These are phyloP conservation scores for Podospora pseudopauciseta DNA, from an alignment of 495 filamentous ascomycete genomes.

Conservation along the genomic window DNA sequence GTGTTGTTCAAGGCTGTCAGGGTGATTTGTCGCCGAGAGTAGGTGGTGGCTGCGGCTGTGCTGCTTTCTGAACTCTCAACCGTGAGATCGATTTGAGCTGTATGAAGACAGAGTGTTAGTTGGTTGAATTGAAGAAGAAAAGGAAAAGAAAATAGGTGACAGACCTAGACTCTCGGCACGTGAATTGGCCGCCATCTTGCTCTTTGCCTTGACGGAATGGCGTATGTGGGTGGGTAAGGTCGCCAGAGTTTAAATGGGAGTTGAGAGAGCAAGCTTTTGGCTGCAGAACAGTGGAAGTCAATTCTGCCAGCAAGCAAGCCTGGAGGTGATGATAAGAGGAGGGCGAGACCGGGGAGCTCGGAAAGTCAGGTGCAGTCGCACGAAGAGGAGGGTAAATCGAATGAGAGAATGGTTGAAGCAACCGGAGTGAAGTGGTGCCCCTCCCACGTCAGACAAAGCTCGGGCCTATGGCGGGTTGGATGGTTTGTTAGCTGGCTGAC, in stretches of 20 bases:
- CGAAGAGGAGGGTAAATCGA: slow-evolving; percentile 1
- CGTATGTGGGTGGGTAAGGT: not conserved
- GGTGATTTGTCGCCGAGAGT: slow-evolving; percentile 27
- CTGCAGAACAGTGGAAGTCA: not conserved
- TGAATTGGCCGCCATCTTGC: not conserved
- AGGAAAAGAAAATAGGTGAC: not conserved
- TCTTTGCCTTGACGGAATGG: not conserved
- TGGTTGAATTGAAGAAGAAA: not conserved
- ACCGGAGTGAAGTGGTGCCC: not conserved
- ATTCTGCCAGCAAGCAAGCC: not conserved
- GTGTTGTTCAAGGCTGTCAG: slow-evolving; percentile 22
- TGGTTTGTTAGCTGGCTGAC: not conserved
- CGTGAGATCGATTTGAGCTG: not conserved
- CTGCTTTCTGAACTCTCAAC: not conserved
- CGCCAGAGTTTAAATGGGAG: not conserved
- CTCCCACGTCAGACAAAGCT: slow-evolving; percentile 7
- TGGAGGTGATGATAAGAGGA: not conserved
- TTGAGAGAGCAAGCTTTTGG: not conserved
- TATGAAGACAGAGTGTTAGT: not conserved
- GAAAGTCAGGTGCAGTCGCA: not conserved
- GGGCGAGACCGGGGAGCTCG: not conserved
- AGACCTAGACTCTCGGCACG: not conserved
- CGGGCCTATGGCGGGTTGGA: not conserved
- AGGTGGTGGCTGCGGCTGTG: not conserved
- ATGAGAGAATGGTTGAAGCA: not conserved